Base-by-base conservation (phyloP, 2,329 filamentous ascomycete genomes). In the Aureobasidium sp. region DNA sequence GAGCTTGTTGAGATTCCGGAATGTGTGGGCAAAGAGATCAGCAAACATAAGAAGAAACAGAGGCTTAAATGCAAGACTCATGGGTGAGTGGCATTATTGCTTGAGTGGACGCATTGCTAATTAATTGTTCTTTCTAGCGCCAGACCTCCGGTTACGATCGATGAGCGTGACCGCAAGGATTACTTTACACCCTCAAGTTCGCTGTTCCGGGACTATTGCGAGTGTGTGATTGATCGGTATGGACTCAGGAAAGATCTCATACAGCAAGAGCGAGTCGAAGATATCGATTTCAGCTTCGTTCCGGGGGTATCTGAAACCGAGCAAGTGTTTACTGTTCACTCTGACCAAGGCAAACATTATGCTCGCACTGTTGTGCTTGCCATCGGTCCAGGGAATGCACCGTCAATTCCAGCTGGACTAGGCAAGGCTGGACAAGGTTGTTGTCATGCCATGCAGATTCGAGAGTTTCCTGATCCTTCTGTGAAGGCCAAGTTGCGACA, bases 11-110 rank as follows among this genome's bases (percentile, higher is more conserved):
- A 92, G 73, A 86, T 93, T 52, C 76, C 81, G 0, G 86, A 87
- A 3, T 91, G 89, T 65, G 89, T 91, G 0, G 89, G 90, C 0
- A 90, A 88, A 68, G 89, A 91, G 68, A 73, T 91, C 62, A 91
- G 88, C 76, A 93, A 93, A 75, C 88, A 93, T 71, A 81, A 83
- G 62, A 78, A 76, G 71, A 87, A 86, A 77, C 91, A 90, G 78
- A 83, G 85, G 71, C 75, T 64, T 29, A 65, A 66, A 42, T 47
- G 61, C 25, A 44, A 59, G 57, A 25, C 45, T 29, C 42, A 62
- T 32, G 48, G 62, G 62, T 44, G 32, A 34, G 53, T 45, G 6
- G 41, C 9, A 16, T 11, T 6, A 27, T 16, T 44, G 21, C 21
- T 21, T 1, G 15, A 6, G 13, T n/a, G 6, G 16, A 16, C 5